Conservation (phyloP, 441 rosid genomes). For the Erodium texanum region DNA sequence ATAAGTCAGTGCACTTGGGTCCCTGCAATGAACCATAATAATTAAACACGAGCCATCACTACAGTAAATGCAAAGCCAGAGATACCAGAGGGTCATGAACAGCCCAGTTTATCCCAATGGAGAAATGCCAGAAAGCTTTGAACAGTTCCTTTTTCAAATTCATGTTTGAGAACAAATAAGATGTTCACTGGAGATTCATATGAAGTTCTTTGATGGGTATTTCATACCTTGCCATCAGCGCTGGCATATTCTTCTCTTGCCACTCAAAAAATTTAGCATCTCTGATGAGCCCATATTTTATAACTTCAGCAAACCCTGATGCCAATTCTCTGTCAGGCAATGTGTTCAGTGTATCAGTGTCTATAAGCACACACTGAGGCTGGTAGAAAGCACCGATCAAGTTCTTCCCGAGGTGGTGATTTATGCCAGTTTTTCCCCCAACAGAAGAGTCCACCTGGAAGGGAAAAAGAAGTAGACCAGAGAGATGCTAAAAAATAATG, state of each 20-base stretch:
- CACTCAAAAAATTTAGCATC: conserved; percentile 90
- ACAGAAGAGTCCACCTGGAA: conserved; percentile 91
- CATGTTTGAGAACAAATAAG: conserved; percentile 3
- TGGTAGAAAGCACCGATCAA: conserved; percentile 97
- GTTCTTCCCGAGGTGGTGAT: conserved; percentile 88
- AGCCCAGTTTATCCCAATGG: neutral
- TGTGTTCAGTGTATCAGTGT: conserved; percentile 80
- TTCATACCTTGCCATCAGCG: conserved; percentile 72
- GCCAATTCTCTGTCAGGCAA: conserved; percentile 89
- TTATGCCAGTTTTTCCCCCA: conserved; percentile 95
- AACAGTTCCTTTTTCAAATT: neutral
- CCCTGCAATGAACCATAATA: conserved; percentile 37
- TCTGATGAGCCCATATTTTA: conserved; percentile 87
- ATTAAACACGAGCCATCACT: neutral
- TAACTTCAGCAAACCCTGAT: conserved; percentile 85
- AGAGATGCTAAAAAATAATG: neutral
- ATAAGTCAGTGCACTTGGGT: conserved; percentile 74
- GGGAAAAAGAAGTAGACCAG: neutral
- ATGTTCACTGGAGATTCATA: neutral
- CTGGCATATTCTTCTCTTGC: conserved; percentile 80
- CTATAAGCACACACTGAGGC: conserved; percentile 75
- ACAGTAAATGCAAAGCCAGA: neutral
- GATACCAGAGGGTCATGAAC: neutral
- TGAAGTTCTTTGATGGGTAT: conserved; percentile 2
- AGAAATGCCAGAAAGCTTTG: neutral